Evolutionary conservation across 805 yeast genomes (phyloP).

Genomic region (Wickerhamiella alocasiicola): DNA sequence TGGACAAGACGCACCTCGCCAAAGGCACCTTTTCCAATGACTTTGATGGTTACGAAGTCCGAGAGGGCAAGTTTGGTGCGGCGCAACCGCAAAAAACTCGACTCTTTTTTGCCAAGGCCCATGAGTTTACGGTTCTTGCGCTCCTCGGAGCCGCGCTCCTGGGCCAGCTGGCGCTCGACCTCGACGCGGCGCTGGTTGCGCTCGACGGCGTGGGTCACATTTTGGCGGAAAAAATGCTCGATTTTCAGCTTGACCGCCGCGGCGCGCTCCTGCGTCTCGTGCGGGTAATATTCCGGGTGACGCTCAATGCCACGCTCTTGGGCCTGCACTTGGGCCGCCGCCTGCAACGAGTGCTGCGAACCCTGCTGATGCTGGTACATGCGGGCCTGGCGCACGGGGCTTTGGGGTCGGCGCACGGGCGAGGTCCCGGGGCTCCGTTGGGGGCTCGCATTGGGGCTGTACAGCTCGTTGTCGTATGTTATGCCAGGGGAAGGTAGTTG

Average conservation of each 20-base stretch:
- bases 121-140: slow-evolving; percentile 70
- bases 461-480: slow-evolving; percentile 5
- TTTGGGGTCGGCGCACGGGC: slow-evolving; percentile 7
- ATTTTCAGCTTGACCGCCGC: slow-evolving; percentile 69
- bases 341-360: not conserved
- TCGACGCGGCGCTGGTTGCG: slow-evolving; percentile 85
- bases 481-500: slow-evolving; percentile 6
- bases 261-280: slow-evolving; percentile 67
- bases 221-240: slow-evolving; percentile 74
- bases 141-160: slow-evolving; percentile 72
- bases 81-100: slow-evolving; percentile 71
- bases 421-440: slow-evolving; percentile 9
- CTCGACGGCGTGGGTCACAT: slow-evolving; percentile 86
- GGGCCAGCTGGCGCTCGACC: slow-evolving; percentile 57
- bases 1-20: slow-evolving; percentile 95
- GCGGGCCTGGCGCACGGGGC: slow-evolving; percentile 7
- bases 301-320: slow-evolving; percentile 43
- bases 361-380: not conserved
- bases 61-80: slow-evolving; percentile 73
- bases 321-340: not conserved
- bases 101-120: slow-evolving; percentile 76
- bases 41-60: slow-evolving; percentile 77
- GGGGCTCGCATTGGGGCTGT: slow-evolving; percentile 9
- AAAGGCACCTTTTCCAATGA: slow-evolving; percentile 92
- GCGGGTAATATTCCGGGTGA: slow-evolving; percentile 68